These are phyloP conservation scores for Serendipita sp. DNA, from an alignment of 768 basidiomycete genomes.

Conservation along the genomic window DNA sequence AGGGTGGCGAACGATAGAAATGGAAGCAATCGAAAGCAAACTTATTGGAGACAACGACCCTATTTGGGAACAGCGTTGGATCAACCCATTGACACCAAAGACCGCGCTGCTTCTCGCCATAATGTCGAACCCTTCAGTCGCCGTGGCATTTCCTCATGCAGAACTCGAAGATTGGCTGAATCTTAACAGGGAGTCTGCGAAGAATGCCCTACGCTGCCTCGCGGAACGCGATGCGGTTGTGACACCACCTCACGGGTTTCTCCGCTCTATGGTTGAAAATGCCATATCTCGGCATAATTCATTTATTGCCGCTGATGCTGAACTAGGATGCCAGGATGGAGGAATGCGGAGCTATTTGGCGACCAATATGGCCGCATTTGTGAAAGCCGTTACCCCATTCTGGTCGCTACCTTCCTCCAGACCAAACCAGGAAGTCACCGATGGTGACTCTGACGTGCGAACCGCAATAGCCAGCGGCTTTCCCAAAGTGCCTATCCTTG, in stretches of 20 bases:
- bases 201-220: background rate
- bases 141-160: background rate
- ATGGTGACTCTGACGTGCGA: no score
- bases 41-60: background rate
- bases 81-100: background rate
- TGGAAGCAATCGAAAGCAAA: no score
- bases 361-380: slow-evolving; percentile 11
- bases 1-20: no score
- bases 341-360: slow-evolving; percentile 14
- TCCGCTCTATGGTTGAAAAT: slow-evolving; percentile 13
- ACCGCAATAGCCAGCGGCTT: no score
- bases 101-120: background rate
- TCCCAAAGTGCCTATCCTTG: background rate
- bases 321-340: slow-evolving; percentile 14
- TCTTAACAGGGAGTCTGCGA: background rate
- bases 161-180: background rate
- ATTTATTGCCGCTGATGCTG: no score
- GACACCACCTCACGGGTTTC: background rate
- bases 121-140: background rate
- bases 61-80: background rate
- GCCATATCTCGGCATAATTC: no score
- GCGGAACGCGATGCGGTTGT: background rate
- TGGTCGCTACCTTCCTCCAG: slow-evolving; percentile 7
- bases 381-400: slow-evolving; percentile 2
- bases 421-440: no score